These are phyloP conservation scores for Xylariaceae sp. DNA, from an alignment of 2,329 filamentous ascomycete genomes.

Conservation along the genomic window DNA sequence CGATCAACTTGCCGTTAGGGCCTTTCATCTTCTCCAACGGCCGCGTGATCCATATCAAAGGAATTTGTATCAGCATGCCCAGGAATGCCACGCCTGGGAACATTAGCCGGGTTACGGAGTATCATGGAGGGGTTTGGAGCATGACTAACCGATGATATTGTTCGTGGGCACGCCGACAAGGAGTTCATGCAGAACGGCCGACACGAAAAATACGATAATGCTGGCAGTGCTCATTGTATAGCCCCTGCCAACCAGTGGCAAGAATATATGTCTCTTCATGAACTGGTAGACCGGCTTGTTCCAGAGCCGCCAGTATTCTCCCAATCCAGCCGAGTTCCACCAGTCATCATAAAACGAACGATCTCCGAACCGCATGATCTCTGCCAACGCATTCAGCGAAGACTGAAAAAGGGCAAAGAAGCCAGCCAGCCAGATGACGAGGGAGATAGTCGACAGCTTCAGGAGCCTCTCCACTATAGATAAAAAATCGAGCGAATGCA, in stretches of 20 bases:
- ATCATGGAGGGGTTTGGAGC: neutral
- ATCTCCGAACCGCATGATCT: conserved; percentile 86
- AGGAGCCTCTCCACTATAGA: conserved; percentile 85
- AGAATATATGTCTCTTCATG: conserved; percentile 92
- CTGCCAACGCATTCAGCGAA: conserved; percentile 83
- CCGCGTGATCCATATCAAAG: conserved; percentile 76
- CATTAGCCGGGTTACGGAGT: conserved; percentile 11
- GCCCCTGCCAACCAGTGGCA: conserved; percentile 79
- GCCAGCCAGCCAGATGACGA: conserved; percentile 94
- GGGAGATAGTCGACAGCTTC: conserved; percentile 91
- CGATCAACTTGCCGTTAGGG: conserved; percentile 71
- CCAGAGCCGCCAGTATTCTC: conserved; percentile 92
- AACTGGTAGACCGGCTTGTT: conserved; percentile 97
- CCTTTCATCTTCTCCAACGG: conserved; percentile 75
- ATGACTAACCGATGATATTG: conserved; percentile 70
- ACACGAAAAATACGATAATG: conserved; percentile 79
- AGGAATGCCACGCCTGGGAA: conserved; percentile 76
- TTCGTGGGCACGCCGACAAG: conserved; percentile 93
- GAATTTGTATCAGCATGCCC: conserved; percentile 91
- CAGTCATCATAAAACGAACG: conserved; percentile 94
- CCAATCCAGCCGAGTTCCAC: conserved; percentile 90
- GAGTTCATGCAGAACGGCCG: conserved; percentile 84
- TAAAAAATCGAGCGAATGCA: conserved; percentile 72
- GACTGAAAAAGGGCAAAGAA: conserved; percentile 98
- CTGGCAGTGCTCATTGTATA: conserved; percentile 69